Evolutionary conservation across 768 basidiomycete species (phyloP).

Genomic region (Clathrus columnatus): DNA sequence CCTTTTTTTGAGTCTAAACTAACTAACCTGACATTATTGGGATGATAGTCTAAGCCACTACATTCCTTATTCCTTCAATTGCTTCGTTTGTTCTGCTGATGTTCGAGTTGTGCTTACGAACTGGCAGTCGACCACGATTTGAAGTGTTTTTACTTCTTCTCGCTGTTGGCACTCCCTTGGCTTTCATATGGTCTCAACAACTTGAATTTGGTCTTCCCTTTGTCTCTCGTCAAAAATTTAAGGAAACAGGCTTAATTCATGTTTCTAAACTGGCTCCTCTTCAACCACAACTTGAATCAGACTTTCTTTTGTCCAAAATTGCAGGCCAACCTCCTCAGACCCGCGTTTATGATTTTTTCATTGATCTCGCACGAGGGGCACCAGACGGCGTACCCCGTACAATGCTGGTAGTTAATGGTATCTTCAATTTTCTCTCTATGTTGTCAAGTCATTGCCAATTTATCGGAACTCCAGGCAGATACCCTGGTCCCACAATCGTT

Average conservation of each 20-base stretch:
- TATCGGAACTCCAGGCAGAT: constrained; percentile 17
- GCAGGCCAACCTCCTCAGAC: constrained; percentile 24
- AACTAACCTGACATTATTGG: no score
- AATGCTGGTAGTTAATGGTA: constrained; percentile 42
- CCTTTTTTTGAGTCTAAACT: background rate
- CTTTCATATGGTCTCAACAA: background rate
- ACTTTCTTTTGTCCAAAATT: background rate
- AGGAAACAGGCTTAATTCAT: background rate
- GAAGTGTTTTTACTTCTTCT: background rate
- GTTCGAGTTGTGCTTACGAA: background rate
- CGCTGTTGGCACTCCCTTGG: background rate
- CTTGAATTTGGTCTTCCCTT: background rate
- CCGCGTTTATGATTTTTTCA: constrained; percentile 34
- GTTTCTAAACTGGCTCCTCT: background rate
- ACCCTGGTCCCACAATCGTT: constrained; percentile 31
- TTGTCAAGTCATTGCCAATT: background rate
- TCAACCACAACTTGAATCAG: background rate
- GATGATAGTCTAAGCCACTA: no score
- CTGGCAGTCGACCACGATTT: background rate
- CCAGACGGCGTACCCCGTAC: constrained; percentile 34
- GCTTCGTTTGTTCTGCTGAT: background rate
- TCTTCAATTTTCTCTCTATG: background rate
- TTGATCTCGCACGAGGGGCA: constrained; percentile 28
- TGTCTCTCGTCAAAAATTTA: background rate
- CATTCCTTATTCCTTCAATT: no score